These are phyloP conservation scores for Alternaria dauci DNA, from an alignment of 2,329 filamentous ascomycete genomes.

Conservation along the genomic window DNA sequence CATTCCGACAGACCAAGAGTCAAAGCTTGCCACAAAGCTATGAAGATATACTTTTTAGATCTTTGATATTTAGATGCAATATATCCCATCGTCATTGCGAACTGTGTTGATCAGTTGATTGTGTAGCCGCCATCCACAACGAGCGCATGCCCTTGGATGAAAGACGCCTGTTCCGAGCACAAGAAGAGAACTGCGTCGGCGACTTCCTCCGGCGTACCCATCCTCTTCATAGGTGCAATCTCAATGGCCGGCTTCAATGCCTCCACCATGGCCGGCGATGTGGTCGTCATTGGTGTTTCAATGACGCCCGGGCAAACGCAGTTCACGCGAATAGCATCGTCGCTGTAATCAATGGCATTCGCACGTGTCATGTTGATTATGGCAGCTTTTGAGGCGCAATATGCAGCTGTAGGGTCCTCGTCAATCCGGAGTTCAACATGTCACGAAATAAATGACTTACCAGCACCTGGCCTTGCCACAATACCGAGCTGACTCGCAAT, in stretches of 20 bases:
- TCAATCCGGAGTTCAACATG: neutral
- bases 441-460: constrained; percentile 16
- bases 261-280: constrained; percentile 42
- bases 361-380: constrained; percentile 66
- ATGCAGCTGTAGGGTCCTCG: constrained; percentile 56
- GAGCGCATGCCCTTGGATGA: constrained; percentile 59
- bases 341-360: constrained; percentile 66
- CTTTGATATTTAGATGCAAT: neutral
- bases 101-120: constrained; percentile 28
- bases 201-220: constrained; percentile 62
- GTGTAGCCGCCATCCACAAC: constrained; percentile 57
- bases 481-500: constrained; percentile 63
- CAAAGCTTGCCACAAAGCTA: constrained; percentile 24
- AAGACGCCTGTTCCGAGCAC: constrained; percentile 62
- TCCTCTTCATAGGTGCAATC: constrained; percentile 59
- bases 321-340: constrained; percentile 63
- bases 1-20: neutral
- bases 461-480: constrained; percentile 36
- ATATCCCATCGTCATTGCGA: neutral
- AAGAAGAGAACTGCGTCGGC: constrained; percentile 63
- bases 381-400: constrained; percentile 67
- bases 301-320: constrained; percentile 65
- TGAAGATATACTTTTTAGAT: neutral
- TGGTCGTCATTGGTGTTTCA: constrained; percentile 50
- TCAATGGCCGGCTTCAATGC: constrained; percentile 50